Evolutionary conservation across 768 basidiomycete genomes (phyloP), one percentile per base, ranked within the genome.

Genomic region (Psilocybe cyanescens): DNA sequence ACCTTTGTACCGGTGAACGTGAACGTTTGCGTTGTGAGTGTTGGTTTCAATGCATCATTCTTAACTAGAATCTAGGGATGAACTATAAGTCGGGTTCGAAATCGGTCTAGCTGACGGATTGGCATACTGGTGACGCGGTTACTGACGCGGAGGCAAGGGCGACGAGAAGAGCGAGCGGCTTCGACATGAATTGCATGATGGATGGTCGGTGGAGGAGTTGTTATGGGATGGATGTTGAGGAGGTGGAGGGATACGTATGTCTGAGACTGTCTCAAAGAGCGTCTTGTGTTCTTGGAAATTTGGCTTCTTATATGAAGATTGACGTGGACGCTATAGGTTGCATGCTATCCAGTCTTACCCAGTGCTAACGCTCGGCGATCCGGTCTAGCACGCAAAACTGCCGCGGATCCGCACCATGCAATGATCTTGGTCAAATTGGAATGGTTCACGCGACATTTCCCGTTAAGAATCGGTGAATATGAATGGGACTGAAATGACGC

Each of bases 21-120:
- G 44, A 44, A 29, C n/a, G 54, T 55, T 14, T 55, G 54, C 8
- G 54, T 55, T 7, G 54, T 55, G 14, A 55, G 16, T 46, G 39
- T 45, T 17, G 54, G 54, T n/a, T 24, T 46, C 16, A 46, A 49
- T 8, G 11, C 51, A 9, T 35, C 31, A 7, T 35, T 17, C 19
- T 53, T 33, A 14, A 2, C 51, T 37, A 16, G 30, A n/a, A 35
- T 8, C 31, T 53, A 12, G 33, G 24, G 24, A 24, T 24, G 24
- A 24, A 24, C 24, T 24, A 24, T 24, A 24, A 24, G 24, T 24
- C 24, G 24, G 24, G 24, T 24, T 24, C 24, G 24, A 24, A 24
- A 24, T 24, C 24, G 24, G 24, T 24, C 24, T 24, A 24, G 24
- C 24, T 24, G 24, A 24, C 2, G 24, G 2, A 24, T 2, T 24